phyloP scores from a whole-genome alignment of 805 yeast species.

The Kazachstania psychrophila region DNA sequence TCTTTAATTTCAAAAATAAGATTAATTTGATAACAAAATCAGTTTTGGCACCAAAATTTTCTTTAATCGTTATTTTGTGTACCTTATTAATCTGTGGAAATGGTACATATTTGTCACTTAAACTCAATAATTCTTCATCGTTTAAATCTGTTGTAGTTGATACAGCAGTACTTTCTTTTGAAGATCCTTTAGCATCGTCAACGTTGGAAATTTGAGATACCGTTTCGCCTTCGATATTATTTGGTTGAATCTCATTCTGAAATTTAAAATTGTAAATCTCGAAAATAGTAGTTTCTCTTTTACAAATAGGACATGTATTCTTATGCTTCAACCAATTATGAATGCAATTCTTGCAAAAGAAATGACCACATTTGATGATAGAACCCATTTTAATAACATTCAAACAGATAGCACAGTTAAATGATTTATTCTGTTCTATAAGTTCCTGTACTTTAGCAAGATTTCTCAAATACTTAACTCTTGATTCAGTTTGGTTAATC shows the following conservation, averaged over 20 bases:
- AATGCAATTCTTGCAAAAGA: constrained; percentile 76
- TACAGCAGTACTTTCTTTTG: too few species aligned
- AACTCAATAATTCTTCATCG: neutral
- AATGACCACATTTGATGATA: constrained; percentile 85
- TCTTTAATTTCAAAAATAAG: constrained; percentile 48
- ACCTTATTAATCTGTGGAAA: constrained; percentile 36
- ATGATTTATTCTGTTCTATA: constrained; percentile 25
- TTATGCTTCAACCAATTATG: constrained; percentile 57
- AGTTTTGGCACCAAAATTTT: constrained; percentile 73
- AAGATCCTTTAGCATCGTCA: too few species aligned
- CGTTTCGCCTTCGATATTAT: neutral
- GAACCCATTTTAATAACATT: constrained; percentile 64
- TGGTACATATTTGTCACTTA: constrained; percentile 12
- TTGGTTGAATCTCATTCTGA: constrained; percentile 14
- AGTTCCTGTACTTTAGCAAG: constrained; percentile 27
- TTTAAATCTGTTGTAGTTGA: too few species aligned
- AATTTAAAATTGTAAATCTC: constrained; percentile 65
- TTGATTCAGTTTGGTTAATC: constrained; percentile 30
- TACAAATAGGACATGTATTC: constrained; percentile 74
- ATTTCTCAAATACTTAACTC: constrained; percentile 42
- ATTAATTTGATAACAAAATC: constrained; percentile 73
- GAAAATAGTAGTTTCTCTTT: constrained; percentile 36
- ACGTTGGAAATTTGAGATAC: too few species aligned
- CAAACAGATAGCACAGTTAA: constrained; percentile 70
- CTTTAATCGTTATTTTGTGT: constrained; percentile 33